Evolutionary conservation across 2,329 filamentous ascomycete species (phyloP), one percentile per base, ranked within the genome.

Genomic region (Botryotinia convoluta): DNA sequence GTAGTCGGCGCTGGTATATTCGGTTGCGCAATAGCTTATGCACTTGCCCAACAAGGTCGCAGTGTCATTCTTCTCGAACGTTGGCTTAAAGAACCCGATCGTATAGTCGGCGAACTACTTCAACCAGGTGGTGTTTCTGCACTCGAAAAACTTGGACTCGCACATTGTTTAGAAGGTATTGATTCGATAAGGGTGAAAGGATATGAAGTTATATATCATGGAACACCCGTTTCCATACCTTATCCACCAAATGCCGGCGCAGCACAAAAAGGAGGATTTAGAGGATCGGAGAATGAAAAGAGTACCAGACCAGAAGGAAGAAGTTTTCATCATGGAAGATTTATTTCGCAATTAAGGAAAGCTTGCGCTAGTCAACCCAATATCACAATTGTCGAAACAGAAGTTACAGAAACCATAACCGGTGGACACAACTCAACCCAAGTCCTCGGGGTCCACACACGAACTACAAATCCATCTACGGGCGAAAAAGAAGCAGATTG

Each of bases 51-150:
- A 78, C 96, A 98, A 84, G 95, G 94, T 71, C 90, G 96, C 76
- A 97, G 93, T 81, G 95, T 99, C 39, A 87, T 98, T 39, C 85
- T 99, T 69, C 89, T 99, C 69, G 96, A 99, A 85, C 89, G 89
- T 79, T 97, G 90, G 84, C 86, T 98, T 83, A 94, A 94, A 83
- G 92, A 98, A 85, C 96, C 96, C 32, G 92, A 98, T 84, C 91
- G 96, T 76, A 99, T 99, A 77, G 94, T 99, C 65, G 96, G 96
- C 78, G 96, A 99, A 84, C 85, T 99, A 76, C 85, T 99, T 78
- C 96, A 99, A 83, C 96, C 96, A 0, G 96, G 96, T 69, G 96
- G 96, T 68, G 91, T 97, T 48, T 86, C 89, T 70, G 93, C 96
- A 12, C 86, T 99, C 79, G 88, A 91, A 80, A 90, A 93, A 81